Evolutionary conservation across 306 rosid species (phyloP), one percentile per base, ranked within the genome.

Genomic region (Rosa multiflora): DNA sequence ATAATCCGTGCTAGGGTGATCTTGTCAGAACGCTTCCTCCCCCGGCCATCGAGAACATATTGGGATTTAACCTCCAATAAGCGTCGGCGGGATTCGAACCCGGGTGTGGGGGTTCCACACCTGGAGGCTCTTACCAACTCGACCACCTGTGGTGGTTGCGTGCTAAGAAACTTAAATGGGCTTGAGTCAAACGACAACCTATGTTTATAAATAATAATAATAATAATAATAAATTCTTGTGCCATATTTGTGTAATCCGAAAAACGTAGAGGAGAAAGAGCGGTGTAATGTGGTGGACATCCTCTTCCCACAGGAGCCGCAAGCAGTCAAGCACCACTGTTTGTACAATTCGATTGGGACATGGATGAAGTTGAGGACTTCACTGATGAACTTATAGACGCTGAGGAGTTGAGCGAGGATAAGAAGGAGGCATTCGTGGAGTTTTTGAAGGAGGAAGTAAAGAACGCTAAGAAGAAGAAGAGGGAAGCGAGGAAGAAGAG

Each of bases 401-500:
- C 29, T 5, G 39, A 15, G 20, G 70, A 29, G 39, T 6, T 64
- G 17, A 5, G 4, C 0, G 21, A 1, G 42, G 70, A 64, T 1
- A 11, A 35, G n/a, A 64, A 29, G 20, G 70, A 64, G 18, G 70
- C 18, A 2, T 64, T 64, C 18, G 6, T 29, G 44, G 70, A 64
- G 44, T 64, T 29, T 64, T 8, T 64, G 42, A 64, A 35, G 70
- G 70, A 64, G 44, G 70, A 61, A 35, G 70, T 64, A 1, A 5
- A 6, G 20, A 29, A 64, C 1, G 44, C 42, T 1, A 64, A 64
- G 70, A 35, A 5, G 39, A 6, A 12, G 18, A 29, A 32, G 10
- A 64, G 70, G 20, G 42, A 29, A 15, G 44, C 43, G 5, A 35
- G 43, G 70, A 64, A 35, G 48, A 88, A 88, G 43, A 29, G 43